Base-by-base conservation (phyloP, 257 asterid genomes). In the Fraxinus cuspidata region DNA sequence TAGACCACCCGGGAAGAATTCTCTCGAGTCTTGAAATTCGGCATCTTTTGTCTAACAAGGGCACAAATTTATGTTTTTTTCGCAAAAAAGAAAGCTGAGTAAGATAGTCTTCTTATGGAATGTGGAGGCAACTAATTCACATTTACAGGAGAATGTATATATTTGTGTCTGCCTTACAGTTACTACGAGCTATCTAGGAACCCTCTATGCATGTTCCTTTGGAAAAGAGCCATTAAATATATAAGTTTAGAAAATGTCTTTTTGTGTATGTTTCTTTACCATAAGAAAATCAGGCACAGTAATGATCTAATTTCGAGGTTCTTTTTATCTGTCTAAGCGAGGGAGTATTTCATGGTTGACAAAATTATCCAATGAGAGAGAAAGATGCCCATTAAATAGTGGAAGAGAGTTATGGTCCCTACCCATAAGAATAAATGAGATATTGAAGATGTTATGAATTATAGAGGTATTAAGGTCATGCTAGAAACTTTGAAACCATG, bases 1-100 rank as follows among this genome's bases (percentile, higher is more conserved):
- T 77, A 44, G 75, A n/a, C 32, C 49, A 25, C 53, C 73, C 9
- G 29, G 29, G 16, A 70, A 70, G 49, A 75, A 72, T 74, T 31
- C 44, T 58, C 44, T 23, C 8, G 5, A 23, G 77, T 35, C 76
- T 35, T 60, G 77, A 16, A 71, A 47, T 40, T 53, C 9, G 35
- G 5, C 31, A n/a, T 18, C 40, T 38, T 75, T 28, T 42, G 35
- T 28, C 63, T 74, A 31, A 5, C 3, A n/a, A 72, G 7, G 47
- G 71, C 58, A 35, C 15, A 53, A 74, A 58, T 25, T 60, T 10
- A 63, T 37, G 69, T 11, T 3, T 63, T 63, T 63, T 25, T 25
- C 7, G 16, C 69, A 10, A 25, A 63, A 63, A 25, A 63, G 5
- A 63, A 74, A 38, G 58, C 49, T 25, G 65, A 69, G 47, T 12